Conservation (phyloP, 1,284 basidiomycete genomes). For the Ceratobasidium sp. region DNA sequence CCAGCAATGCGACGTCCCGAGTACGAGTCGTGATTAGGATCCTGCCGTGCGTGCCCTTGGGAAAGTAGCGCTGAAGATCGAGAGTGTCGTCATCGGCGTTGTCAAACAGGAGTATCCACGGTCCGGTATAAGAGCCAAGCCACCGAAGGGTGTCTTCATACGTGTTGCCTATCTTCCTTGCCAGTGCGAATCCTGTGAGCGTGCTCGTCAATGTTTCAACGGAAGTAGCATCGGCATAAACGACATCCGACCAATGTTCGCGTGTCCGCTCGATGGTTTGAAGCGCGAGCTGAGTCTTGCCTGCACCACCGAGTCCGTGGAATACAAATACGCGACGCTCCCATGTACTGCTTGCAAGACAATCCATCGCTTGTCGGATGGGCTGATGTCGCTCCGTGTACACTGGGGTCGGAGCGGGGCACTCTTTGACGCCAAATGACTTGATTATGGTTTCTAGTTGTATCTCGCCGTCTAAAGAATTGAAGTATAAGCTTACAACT, state of each 20-base stretch:
- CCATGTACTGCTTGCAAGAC: neutral
- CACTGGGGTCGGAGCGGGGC: neutral
- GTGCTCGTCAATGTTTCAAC: neutral
- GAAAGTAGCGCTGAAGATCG: constrained; percentile 17
- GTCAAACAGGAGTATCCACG: constrained; percentile 44
- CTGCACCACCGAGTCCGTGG: too few relatives aligned
- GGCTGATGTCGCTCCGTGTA: constrained; percentile 5
- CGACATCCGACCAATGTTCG: constrained; percentile 15
- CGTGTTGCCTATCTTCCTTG: constrained; percentile 4
- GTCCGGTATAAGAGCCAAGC: constrained; percentile 15
- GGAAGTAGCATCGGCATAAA: constrained; percentile 39
- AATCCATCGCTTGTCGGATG: neutral
- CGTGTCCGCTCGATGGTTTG: neutral
- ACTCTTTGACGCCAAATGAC: neutral
- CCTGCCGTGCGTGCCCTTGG: neutral
- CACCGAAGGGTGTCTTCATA: constrained; percentile 16
- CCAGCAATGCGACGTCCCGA: neutral
- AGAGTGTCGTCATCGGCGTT: constrained; percentile 38
- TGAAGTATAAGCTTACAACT: neutral
- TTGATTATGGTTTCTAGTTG: neutral
- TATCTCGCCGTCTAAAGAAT: neutral
- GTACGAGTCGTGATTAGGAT: constrained; percentile 30
- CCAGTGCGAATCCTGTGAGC: neutral
- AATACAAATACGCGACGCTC: constrained; percentile 22
- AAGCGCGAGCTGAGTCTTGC: constrained; percentile 36